Conservation (phyloP, 768 basidiomycete species). For the Rhodocollybia butyracea region DNA sequence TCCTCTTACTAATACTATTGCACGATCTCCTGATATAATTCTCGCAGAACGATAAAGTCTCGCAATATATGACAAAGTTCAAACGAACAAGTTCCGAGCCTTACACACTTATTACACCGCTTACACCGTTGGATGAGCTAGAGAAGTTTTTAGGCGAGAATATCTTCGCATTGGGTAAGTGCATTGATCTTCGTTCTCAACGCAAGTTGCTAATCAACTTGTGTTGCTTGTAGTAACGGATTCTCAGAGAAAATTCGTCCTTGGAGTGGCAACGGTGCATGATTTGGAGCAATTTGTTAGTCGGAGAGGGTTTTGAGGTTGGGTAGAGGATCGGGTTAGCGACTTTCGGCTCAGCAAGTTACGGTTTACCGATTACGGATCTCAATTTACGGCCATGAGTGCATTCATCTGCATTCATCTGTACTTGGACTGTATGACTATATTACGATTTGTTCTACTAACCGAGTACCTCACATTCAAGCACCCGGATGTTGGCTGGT, state of each 20-base stretch:
- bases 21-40: background rate
- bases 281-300: constrained; percentile 67
- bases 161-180: constrained; percentile 72
- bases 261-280: constrained; percentile 73
- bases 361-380: too few species aligned
- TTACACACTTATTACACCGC: constrained; percentile 79
- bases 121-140: constrained; percentile 75
- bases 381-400: too few species aligned
- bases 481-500: too few species aligned
- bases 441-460: too few species aligned
- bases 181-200: background rate
- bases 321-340: background rate
- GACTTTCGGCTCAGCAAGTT: background rate
- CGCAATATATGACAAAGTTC: constrained; percentile 71
- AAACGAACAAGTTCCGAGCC: constrained; percentile 56
- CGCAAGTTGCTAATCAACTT: background rate
- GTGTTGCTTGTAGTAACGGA: constrained; percentile 68
- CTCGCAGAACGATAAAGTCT: constrained; percentile 67
- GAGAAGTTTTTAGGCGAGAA: constrained; percentile 73
- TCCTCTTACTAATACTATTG: background rate
- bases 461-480: too few species aligned
- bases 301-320: constrained; percentile 39
- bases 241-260: constrained; percentile 73
- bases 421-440: too few species aligned
- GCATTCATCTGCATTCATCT: background rate